Conservation (phyloP, 768 basidiomycete genomes). For the Lactarius deliciosus region DNA sequence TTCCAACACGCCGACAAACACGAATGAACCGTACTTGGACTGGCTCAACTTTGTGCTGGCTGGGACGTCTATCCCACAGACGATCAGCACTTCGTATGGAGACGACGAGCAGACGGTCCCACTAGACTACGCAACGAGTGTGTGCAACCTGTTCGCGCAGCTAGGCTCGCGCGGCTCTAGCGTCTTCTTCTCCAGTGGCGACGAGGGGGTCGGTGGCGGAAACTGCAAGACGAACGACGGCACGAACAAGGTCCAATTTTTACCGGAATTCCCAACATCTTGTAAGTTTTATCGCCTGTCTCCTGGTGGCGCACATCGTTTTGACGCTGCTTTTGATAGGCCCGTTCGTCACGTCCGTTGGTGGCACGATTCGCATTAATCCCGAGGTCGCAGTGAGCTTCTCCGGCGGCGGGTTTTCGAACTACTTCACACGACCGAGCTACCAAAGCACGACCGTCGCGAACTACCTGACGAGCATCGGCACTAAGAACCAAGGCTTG, state of each 20-base stretch:
- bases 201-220: constrained; percentile 61
- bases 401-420: constrained; percentile 71
- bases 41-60: constrained; percentile 56
- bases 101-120: constrained; percentile 60
- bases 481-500: constrained; percentile 46
- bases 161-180: constrained; percentile 60
- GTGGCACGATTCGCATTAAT: constrained; percentile 53
- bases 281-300: constrained; percentile 36
- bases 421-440: constrained; percentile 36
- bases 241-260: constrained; percentile 34
- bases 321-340: constrained; percentile 19
- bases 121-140: constrained; percentile 53
- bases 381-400: constrained; percentile 61
- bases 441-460: constrained; percentile 37
- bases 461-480: constrained; percentile 40
- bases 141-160: constrained; percentile 63
- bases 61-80: constrained; percentile 51
- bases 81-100: constrained; percentile 62
- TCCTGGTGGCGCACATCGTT: no score
- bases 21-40: constrained; percentile 65
- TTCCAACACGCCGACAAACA: constrained; percentile 40
- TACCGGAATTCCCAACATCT: constrained; percentile 41
- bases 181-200: constrained; percentile 65
- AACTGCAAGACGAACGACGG: constrained; percentile 46
- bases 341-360: constrained; percentile 68